A percentile compares a stretch with the other conserved stretches of the same genome.
Evolutionary conservation across 1,284 basidiomycete genomes (phyloP).

Genomic region (Ustilago trichophora): DNA sequence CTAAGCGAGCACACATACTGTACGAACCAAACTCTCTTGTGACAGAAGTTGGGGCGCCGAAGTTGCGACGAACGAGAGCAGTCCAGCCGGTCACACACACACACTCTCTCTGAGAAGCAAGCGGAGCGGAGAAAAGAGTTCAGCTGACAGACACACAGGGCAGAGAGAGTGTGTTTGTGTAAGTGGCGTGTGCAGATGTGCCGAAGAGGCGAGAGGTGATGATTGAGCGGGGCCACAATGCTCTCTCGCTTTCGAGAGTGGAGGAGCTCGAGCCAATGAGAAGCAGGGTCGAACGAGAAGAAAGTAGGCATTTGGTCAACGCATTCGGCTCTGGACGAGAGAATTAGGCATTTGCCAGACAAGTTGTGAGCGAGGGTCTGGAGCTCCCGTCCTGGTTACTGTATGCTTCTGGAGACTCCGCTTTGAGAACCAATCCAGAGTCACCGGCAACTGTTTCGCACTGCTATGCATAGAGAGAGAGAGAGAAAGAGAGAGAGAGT

Average conservation of each 20-base stretch:
- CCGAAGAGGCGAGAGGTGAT: not conserved
- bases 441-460: conserved; percentile 15
- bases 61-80: too few relatives aligned
- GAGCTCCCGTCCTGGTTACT: not conserved
- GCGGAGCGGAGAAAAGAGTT: not conserved
- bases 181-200: conserved; percentile 1
- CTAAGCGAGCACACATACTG: not conserved
- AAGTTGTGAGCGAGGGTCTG: conserved; percentile 4
- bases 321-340: conserved; percentile 10
- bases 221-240: conserved; percentile 1
- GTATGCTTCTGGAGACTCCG: conserved; percentile 34
- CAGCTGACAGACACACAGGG: not conserved
- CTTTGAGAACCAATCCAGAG: conserved; percentile 2
- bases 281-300: not conserved
- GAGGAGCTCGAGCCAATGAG: conserved; percentile 14
- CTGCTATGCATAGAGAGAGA: not conserved
- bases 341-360: not conserved
- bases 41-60: too few relatives aligned
- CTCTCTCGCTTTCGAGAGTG: too few relatives aligned
- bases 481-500: not conserved
- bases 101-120: too few relatives aligned
- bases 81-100: too few relatives aligned
- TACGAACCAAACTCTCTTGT: too few relatives aligned
- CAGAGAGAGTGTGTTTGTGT: not conserved
- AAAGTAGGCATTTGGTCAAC: not conserved